These are phyloP conservation scores for Hsuehochloa calcarea DNA, from an alignment of 176 grass and related monocot genomes.

Conservation along the genomic window DNA sequence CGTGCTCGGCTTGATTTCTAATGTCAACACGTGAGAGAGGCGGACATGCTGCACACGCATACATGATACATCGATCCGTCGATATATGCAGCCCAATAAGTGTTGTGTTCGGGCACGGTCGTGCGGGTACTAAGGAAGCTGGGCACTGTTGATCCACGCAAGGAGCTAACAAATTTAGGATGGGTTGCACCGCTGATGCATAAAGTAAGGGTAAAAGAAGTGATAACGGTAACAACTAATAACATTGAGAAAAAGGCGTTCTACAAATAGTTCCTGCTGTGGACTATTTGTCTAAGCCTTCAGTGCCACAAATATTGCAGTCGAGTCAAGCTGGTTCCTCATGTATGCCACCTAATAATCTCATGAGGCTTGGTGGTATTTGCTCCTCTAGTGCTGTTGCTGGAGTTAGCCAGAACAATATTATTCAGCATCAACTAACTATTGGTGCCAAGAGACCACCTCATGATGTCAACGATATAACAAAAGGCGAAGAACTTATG, in stretches of 20 bases:
- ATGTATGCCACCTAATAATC: slow-evolving; percentile 11
- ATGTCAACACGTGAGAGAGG: too few relatives aligned
- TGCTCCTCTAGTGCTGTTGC: slow-evolving; percentile 1
- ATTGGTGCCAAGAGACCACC: slow-evolving; percentile 21
- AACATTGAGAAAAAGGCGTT: neutral
- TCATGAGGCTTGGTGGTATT: slow-evolving; percentile 18
- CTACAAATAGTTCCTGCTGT: slow-evolving; percentile 39
- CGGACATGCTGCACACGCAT: too few relatives aligned
- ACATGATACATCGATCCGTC: too few relatives aligned
- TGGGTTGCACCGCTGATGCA: too few relatives aligned
- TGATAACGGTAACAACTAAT: too few relatives aligned
- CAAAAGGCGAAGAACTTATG: slow-evolving; percentile 71
- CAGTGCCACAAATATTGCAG: slow-evolving; percentile 3
- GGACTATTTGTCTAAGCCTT: slow-evolving; percentile 30
- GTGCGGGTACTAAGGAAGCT: too few relatives aligned
- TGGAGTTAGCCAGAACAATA: slow-evolving; percentile 26
- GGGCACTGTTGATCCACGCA: too few relatives aligned
- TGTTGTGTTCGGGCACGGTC: too few relatives aligned
- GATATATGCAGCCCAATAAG: too few relatives aligned
- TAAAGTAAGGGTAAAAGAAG: too few relatives aligned
- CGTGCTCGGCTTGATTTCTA: too few relatives aligned
- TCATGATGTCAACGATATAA: slow-evolving; percentile 75
- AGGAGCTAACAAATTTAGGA: too few relatives aligned
- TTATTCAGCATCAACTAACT: slow-evolving; percentile 26
- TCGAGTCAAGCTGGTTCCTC: slow-evolving; percentile 26